Evolutionary conservation across 495 filamentous ascomycete species (phyloP).

Genomic region (Xylaria curta): DNA sequence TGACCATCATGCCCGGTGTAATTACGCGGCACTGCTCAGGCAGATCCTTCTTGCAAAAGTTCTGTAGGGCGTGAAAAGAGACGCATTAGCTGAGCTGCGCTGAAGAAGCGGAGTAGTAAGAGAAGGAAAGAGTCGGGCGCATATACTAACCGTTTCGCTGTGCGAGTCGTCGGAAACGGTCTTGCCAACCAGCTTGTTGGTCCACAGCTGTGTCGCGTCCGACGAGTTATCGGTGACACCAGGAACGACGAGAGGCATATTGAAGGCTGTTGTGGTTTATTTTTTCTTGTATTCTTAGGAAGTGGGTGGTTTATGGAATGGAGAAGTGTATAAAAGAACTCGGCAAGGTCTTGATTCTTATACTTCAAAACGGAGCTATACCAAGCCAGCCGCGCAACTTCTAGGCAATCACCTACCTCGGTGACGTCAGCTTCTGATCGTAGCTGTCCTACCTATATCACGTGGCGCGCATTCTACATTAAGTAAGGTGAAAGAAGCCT

Average conservation of each 20-base stretch:
- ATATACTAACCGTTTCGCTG: conserved; percentile 49
- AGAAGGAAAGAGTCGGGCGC: not conserved
- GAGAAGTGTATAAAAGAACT: not conserved
- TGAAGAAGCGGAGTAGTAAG: not conserved
- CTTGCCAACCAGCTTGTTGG: conserved; percentile 78
- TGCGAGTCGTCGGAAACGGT: conserved; percentile 54
- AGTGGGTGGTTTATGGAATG: not conserved
- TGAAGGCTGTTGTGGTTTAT: conserved; percentile 31
- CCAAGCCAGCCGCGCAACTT: not conserved
- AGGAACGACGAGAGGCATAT: conserved; percentile 85
- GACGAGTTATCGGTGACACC: conserved; percentile 62
- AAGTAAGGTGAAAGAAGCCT: not conserved
- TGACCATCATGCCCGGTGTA: conserved; percentile 61
- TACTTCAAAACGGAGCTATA: not conserved
- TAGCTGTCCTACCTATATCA: conserved; percentile 2
- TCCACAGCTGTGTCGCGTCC: conserved; percentile 69
- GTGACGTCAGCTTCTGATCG: conserved; percentile 25
- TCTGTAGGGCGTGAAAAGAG: conserved; percentile 48
- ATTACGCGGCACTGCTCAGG: conserved; percentile 72
- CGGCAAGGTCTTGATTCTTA: not conserved
- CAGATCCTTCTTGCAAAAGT: conserved; percentile 77
- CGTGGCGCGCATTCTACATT: not conserved
- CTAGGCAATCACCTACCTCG: not conserved
- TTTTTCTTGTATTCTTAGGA: not conserved
- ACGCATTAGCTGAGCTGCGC: conserved; percentile 24